Percentiles rank a stretch among this genome's conserved stretches.
Evolutionary conservation across 1,139 yeast species (phyloP).

Genomic region (Diutina ranongensis): DNA sequence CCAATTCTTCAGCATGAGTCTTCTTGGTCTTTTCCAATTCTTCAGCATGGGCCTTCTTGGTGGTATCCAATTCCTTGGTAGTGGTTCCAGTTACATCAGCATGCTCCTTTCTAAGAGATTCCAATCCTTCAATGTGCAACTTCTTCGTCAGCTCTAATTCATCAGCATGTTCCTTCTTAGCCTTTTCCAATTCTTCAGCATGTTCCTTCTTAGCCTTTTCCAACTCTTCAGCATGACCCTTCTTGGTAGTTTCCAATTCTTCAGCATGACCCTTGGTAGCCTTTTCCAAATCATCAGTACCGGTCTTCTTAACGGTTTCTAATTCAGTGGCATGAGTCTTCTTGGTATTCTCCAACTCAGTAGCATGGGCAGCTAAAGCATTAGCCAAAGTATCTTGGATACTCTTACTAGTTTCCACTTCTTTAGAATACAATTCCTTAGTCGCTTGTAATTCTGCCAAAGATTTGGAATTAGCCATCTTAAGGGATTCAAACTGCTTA

Average conservation of each 20-base stretch:
- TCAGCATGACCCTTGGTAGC: background rate
- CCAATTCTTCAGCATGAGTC: background rate
- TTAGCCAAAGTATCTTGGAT: background rate
- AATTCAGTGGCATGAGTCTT: background rate
- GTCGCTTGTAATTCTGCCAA: background rate
- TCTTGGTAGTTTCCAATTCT: background rate
- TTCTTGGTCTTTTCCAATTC: background rate
- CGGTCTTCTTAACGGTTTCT: no score
- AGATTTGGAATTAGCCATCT: background rate
- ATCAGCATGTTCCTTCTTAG: background rate
- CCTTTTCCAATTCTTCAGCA: background rate
- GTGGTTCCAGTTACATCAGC: background rate
- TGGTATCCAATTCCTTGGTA: background rate
- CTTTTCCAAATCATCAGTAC: background rate
- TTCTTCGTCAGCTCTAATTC: no score
- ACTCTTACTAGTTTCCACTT: background rate
- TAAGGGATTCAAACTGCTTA: background rate
- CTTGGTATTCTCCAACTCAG: background rate
- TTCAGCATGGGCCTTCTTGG: background rate
- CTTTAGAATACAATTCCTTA: background rate
- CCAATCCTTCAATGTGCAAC: background rate
- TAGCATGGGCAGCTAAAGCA: background rate
- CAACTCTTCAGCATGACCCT: background rate
- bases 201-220: no score
- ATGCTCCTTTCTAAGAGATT: background rate